Percentiles rank a stretch among this genome's conserved stretches.
phyloP scores from a whole-genome alignment of 306 rosid genomes.

The Rosa rugosa region DNA sequence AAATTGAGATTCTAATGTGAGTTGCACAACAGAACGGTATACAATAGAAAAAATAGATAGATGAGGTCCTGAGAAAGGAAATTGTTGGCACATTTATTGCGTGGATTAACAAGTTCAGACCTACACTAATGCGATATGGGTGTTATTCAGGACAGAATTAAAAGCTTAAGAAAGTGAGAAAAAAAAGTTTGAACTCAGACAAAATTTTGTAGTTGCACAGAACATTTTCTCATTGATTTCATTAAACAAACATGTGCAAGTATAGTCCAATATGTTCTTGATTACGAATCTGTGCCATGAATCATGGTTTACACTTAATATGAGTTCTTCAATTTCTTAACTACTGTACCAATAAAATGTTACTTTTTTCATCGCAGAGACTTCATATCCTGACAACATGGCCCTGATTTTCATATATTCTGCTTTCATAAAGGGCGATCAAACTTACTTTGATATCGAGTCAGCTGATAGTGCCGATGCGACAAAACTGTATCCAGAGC shows the following conservation, averaged over 20 bases:
- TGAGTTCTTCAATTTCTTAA: background rate
- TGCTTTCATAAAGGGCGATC: constrained; percentile 85
- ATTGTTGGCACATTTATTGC: background rate
- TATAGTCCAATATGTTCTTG: too few species aligned
- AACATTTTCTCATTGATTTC: background rate
- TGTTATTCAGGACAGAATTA: background rate
- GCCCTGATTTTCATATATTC: constrained; percentile 64
- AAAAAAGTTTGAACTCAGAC: background rate
- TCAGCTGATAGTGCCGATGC: constrained; percentile 58
- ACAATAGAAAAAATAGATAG: background rate
- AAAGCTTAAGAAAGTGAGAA: background rate
- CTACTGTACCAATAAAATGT: background rate
- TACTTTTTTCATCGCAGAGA: constrained; percentile 45
- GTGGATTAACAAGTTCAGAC: background rate
- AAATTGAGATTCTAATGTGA: background rate
- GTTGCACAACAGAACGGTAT: background rate
- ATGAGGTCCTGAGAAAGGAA: background rate
- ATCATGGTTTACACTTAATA: background rate
- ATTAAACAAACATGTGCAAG: background rate
- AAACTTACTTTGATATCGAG: constrained; percentile 64
- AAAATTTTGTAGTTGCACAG: background rate
- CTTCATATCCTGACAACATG: constrained; percentile 63
- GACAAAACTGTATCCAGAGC: constrained; percentile 57
- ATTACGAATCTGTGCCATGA: background rate
- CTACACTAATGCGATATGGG: too few species aligned